Evolutionary conservation across 495 filamentous ascomycete genomes (phyloP).

Genomic region (Penicillium samsonianum): DNA sequence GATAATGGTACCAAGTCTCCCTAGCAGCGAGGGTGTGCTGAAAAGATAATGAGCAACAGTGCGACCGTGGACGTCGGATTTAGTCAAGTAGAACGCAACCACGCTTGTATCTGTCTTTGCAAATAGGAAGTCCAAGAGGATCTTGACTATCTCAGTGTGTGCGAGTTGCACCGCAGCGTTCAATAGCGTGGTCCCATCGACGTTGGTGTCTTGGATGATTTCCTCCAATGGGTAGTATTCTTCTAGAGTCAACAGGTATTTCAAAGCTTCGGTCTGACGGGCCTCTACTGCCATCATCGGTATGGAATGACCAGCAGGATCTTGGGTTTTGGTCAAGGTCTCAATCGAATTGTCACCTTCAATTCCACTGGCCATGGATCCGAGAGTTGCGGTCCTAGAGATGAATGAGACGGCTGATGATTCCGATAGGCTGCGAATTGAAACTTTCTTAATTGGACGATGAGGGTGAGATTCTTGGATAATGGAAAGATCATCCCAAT

Average conservation of each 20-base stretch:
- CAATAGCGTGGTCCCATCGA: constrained; percentile 84
- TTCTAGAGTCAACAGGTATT: constrained; percentile 73
- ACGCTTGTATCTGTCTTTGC: constrained; percentile 51
- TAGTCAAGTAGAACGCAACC: constrained; percentile 65
- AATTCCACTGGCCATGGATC: constrained; percentile 68
- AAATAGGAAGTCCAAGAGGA: constrained; percentile 69
- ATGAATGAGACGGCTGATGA: constrained; percentile 76
- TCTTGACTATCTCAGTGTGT: constrained; percentile 70
- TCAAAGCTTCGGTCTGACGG: constrained; percentile 65
- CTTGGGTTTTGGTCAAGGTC: constrained; percentile 77
- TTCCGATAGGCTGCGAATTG: constrained; percentile 80
- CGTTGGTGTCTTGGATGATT: constrained; percentile 80
- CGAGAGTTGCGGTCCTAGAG: constrained; percentile 74
- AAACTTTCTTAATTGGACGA: constrained; percentile 68
- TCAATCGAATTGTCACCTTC: constrained; percentile 87
- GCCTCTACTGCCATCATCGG: constrained; percentile 96
- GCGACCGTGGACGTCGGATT: constrained; percentile 80
- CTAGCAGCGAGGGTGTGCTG: constrained; percentile 79
- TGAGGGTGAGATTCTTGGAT: constrained; percentile 43
- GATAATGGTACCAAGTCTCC: constrained; percentile 68
- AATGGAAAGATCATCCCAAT: constrained; percentile 43
- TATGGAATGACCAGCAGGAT: constrained; percentile 79
- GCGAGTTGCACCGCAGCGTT: constrained; percentile 93
- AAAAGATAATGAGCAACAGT: constrained; percentile 97
- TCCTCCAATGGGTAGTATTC: constrained; percentile 68